Evolutionary conservation across 352 stramenopile genomes (phyloP).

Genomic region (Blastocystis sp.): DNA sequence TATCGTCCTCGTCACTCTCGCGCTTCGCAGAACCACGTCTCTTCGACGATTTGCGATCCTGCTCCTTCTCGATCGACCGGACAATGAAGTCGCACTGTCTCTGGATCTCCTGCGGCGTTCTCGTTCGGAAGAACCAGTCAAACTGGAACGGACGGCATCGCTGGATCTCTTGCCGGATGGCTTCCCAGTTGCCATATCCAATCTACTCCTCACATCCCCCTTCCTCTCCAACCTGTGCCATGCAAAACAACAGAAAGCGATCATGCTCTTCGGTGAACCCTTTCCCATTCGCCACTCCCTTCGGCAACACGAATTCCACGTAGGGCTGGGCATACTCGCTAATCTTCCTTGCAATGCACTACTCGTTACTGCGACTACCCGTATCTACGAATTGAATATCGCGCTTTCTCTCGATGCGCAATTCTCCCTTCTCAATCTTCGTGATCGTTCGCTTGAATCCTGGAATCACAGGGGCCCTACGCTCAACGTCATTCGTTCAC

Average conservation of each 20-base stretch:
- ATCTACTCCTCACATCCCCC: constrained; percentile 16
- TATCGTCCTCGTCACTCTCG: constrained; percentile 26
- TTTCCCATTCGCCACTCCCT: neutral
- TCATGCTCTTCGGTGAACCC: constrained; percentile 3
- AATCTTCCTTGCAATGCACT: constrained; percentile 12
- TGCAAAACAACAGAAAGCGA: constrained; percentile 46
- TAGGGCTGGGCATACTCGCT: constrained; percentile 16
- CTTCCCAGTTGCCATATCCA: constrained; percentile 44
- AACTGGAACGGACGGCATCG: constrained; percentile 22
- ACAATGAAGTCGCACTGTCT: constrained; percentile 9
- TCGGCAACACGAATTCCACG: neutral
- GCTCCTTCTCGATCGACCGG: constrained; percentile 22
- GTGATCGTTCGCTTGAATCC: neutral
- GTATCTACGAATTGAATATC: constrained; percentile 9
- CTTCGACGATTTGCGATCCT: neutral
- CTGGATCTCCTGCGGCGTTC: neutral
- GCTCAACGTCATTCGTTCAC: neutral
- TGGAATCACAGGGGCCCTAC: neutral
- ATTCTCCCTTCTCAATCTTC: constrained; percentile 50
- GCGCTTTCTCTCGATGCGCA: neutral
- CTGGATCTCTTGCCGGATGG: constrained; percentile 48
- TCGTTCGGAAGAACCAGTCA: constrained; percentile 58
- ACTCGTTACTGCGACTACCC: neutral
- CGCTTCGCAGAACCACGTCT: neutral
- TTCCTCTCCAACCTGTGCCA: neutral